Evolutionary conservation across 352 stramenopile genomes (phyloP).

Genomic region (Thalassiosira mediterranea): DNA sequence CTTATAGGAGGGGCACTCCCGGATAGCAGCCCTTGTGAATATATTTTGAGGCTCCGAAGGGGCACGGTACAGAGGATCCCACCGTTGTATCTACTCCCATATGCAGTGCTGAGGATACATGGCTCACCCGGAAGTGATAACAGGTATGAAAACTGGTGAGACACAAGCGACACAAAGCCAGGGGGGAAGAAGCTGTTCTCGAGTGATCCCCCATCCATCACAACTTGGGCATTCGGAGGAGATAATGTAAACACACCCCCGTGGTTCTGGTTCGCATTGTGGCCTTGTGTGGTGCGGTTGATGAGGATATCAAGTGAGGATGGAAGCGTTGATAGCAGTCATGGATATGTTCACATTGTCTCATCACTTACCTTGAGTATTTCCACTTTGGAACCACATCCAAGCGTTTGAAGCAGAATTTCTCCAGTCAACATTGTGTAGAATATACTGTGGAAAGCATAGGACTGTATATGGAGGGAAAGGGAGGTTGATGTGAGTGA

Average conservation of each 20-base stretch:
- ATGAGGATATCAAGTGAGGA: too few relatives aligned
- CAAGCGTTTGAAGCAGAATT: constrained; percentile 27
- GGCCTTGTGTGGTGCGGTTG: too few relatives aligned
- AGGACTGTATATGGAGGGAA: too few relatives aligned
- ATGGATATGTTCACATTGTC: too few relatives aligned
- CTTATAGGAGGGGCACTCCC: constrained; percentile 41
- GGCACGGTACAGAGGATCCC: constrained; percentile 67
- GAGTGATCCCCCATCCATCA: constrained; percentile 34
- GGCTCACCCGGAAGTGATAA: constrained; percentile 35
- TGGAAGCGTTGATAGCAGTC: too few relatives aligned
- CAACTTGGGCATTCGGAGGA: constrained; percentile 41
- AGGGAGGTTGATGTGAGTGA: too few relatives aligned
- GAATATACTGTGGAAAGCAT: constrained; percentile 64
- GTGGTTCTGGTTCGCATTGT: constrained; percentile 31
- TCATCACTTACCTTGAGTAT: too few relatives aligned
- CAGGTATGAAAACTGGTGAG: constrained; percentile 55
- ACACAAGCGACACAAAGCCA: constrained; percentile 62
- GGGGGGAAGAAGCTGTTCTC: constrained; percentile 55
- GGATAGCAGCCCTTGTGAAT: constrained; percentile 28
- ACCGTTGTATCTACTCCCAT: constrained; percentile 46
- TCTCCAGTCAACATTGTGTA: constrained; percentile 62
- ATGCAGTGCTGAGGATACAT: constrained; percentile 40
- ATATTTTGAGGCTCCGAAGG: constrained; percentile 65
- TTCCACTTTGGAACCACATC: constrained; percentile 49
- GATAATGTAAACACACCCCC: constrained; percentile 63